Conservation (phyloP, 208 protist genomes). For the Angomonas deanei region DNA sequence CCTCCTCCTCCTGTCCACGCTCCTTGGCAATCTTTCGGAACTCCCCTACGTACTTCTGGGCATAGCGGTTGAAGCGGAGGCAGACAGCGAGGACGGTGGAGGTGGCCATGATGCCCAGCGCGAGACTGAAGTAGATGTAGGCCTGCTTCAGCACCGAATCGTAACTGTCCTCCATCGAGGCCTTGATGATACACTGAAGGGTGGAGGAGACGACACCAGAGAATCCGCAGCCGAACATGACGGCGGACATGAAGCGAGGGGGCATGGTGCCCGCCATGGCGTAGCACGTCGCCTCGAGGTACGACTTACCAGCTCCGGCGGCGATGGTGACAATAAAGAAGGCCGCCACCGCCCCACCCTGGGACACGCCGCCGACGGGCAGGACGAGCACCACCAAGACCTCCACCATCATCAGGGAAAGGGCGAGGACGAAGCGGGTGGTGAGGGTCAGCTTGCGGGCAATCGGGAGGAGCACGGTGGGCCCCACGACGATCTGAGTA, state of each 20-base stretch:
- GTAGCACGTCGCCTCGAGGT: conserved; percentile 76
- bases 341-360: conserved; percentile 53
- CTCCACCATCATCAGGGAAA: conserved; percentile 50
- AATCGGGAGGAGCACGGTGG: conserved; percentile 35
- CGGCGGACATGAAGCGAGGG: conserved; percentile 67
- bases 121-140: conserved; percentile 75
- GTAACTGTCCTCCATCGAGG: conserved; percentile 41
- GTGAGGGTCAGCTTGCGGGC: conserved; percentile 48
- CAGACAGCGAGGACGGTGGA: conserved; percentile 35
- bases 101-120: conserved; percentile 42
- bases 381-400: conserved; percentile 59
- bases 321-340: conserved; percentile 57
- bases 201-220: conserved; percentile 53
- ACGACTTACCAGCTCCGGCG: conserved; percentile 59
- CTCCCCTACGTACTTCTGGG: conserved; percentile 67
- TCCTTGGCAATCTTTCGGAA: conserved; percentile 26
- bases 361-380: conserved; percentile 23
- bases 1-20: neutral
- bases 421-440: conserved; percentile 37
- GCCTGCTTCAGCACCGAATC: conserved; percentile 47
- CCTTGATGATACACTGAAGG: conserved; percentile 74
- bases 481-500: conserved; percentile 49
- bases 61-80: conserved; percentile 52
- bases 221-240: conserved; percentile 63
- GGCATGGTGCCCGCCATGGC: conserved; percentile 78